Percentiles rank a stretch among this genome's conserved stretches.
These are phyloP conservation scores for Wakefieldia striispora DNA, from an alignment of 768 basidiomycete genomes.

Conservation along the genomic window DNA sequence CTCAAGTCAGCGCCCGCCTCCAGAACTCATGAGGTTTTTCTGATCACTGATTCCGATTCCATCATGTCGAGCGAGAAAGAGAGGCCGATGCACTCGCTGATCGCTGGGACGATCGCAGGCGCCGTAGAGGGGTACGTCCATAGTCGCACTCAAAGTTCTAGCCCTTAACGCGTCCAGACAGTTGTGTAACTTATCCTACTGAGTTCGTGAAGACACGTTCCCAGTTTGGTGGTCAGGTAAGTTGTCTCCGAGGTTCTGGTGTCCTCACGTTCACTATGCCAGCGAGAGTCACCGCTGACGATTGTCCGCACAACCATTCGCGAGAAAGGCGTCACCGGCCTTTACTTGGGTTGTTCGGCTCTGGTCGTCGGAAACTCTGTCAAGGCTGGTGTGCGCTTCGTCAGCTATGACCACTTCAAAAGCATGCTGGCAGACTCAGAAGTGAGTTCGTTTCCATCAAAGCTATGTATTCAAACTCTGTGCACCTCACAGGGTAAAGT, in stretches of 20 bases:
- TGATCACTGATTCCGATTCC: too few relatives aligned
- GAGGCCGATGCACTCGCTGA: slow-evolving; percentile 80
- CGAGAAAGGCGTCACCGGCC: slow-evolving; percentile 72
- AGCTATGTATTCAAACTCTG: not conserved
- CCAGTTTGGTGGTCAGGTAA: slow-evolving; percentile 82
- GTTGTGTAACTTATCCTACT: slow-evolving; percentile 83
- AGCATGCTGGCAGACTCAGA: slow-evolving; percentile 74
- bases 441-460: slow-evolving; percentile 41
- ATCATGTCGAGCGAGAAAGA: slow-evolving; percentile 62
- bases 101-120: slow-evolving; percentile 91
- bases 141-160: not conserved
- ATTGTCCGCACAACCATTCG: slow-evolving; percentile 75
- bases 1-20: too few relatives aligned
- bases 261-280: slow-evolving; percentile 1
- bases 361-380: slow-evolving; percentile 86
- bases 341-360: slow-evolving; percentile 93
- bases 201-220: slow-evolving; percentile 94
- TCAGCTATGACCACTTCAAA: slow-evolving; percentile 95
- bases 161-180: slow-evolving; percentile 42
- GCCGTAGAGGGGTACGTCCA: slow-evolving; percentile 84
- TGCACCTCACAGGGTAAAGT: slow-evolving; percentile 92
- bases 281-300: slow-evolving; percentile 68
- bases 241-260: slow-evolving; percentile 6
- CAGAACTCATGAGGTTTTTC: too few relatives aligned
- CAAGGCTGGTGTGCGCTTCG: slow-evolving; percentile 96